phyloP scores from a whole-genome alignment of 1,284 basidiomycete genomes.

The Ceratobasidium sp. region DNA sequence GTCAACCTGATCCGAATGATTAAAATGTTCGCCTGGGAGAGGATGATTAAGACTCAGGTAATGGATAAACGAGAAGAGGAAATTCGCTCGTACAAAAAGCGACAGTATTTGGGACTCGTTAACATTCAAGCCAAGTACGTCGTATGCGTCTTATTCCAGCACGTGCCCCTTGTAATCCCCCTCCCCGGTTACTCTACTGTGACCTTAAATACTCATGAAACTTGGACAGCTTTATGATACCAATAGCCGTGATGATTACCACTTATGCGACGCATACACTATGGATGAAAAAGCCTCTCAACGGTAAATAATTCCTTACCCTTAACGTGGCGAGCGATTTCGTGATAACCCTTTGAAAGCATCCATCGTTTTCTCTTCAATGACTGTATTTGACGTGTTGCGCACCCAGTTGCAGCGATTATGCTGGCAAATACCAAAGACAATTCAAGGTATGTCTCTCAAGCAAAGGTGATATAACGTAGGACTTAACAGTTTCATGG shows the following conservation, averaged over 20 bases:
- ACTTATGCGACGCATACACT: slow-evolving; percentile 34
- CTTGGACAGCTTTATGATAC: slow-evolving; percentile 7
- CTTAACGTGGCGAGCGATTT: too few species aligned
- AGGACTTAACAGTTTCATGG: too few species aligned
- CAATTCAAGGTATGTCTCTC: slow-evolving; percentile 47
- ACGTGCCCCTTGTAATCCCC: too few species aligned
- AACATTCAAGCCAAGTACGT: slow-evolving; percentile 60
- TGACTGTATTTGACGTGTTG: slow-evolving; percentile 48
- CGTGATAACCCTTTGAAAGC: not conserved
- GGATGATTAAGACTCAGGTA: slow-evolving; percentile 43
- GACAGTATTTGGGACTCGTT: slow-evolving; percentile 60
- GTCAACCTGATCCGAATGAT: slow-evolving; percentile 51
- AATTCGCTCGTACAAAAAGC: slow-evolving; percentile 60
- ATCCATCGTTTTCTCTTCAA: slow-evolving; percentile 49
- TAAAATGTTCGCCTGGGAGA: slow-evolving; percentile 50
- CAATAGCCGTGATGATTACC: slow-evolving; percentile 3
- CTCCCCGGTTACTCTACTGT: too few species aligned
- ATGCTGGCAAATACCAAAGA: slow-evolving; percentile 48
- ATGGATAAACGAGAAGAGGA: slow-evolving; percentile 47
- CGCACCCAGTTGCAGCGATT: slow-evolving; percentile 25
- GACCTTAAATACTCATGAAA: not conserved
- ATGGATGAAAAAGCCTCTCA: slow-evolving; percentile 7
- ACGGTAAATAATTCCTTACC: not conserved
- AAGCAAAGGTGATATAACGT: too few species aligned
- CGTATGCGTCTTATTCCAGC: not conserved